phyloP scores from a whole-genome alignment of 306 rosid genomes.

The Vigna reflexopilosa region DNA sequence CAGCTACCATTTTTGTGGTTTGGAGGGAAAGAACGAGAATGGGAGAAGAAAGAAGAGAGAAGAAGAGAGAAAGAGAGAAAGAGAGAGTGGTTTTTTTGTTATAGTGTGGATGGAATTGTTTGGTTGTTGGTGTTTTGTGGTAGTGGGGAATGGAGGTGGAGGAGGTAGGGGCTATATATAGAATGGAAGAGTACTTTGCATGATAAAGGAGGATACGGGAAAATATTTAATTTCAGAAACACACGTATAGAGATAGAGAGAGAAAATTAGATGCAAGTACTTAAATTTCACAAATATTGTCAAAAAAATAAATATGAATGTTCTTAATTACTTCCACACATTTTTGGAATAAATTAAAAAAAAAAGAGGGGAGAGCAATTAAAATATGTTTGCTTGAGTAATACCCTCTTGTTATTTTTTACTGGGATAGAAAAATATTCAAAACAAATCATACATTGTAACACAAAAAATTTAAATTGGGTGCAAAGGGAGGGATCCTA shows the following conservation, averaged over 20 bases:
- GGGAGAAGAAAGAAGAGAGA: neutral
- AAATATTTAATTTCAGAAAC: neutral
- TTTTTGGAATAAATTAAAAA: neutral
- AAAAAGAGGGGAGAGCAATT: neutral
- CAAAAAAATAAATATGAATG: too few species aligned
- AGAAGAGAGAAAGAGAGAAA: too few species aligned
- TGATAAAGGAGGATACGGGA: slow-evolving; percentile 40
- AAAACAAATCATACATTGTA: slow-evolving; percentile 45
- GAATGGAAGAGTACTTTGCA: slow-evolving; percentile 52
- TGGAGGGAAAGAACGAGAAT: slow-evolving; percentile 33
- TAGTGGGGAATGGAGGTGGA: slow-evolving; percentile 36
- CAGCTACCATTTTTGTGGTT: slow-evolving; percentile 47
- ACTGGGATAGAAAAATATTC: neutral
- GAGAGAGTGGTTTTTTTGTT: neutral
- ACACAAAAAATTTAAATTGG: too few species aligned
- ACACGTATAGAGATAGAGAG: neutral
- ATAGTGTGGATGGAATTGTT: neutral
- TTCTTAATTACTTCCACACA: neutral
- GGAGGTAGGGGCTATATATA: slow-evolving; percentile 46
- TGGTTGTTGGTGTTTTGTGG: slow-evolving; percentile 13
- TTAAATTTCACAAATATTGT: too few species aligned
- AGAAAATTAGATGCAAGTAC: too few species aligned
- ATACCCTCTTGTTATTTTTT: neutral
- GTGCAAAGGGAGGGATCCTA: neutral
- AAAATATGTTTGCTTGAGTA: neutral